Evolutionary conservation across 768 basidiomycete genomes (phyloP).

Genomic region (Rhodotorula babjevae): DNA sequence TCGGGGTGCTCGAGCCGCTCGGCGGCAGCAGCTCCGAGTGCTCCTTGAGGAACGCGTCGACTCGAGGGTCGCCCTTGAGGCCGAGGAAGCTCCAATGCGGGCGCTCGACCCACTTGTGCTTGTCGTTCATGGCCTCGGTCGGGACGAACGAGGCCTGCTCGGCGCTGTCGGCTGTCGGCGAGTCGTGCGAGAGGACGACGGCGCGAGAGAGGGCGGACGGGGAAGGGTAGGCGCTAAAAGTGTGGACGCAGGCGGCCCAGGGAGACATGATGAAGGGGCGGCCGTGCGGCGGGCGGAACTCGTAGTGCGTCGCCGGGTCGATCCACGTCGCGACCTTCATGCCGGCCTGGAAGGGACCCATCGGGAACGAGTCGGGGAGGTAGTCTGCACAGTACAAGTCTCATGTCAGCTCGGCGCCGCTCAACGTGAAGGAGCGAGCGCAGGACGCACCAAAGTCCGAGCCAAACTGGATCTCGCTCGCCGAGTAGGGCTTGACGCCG

Average conservation of each 20-base stretch:
- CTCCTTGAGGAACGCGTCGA: slow-evolving; percentile 17
- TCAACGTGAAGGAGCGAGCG: fast-evolving
- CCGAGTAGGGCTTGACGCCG: slow-evolving; percentile 33
- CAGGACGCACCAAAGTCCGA: slow-evolving; percentile 32
- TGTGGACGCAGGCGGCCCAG: slow-evolving; percentile 40
- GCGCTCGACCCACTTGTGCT: slow-evolving; percentile 16
- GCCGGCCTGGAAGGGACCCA: slow-evolving; percentile 38
- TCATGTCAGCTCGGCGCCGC: too few relatives aligned
- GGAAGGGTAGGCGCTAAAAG: slow-evolving; percentile 31
- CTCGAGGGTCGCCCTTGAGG: slow-evolving; percentile 4
- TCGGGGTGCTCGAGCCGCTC: not conserved
- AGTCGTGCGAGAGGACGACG: slow-evolving; percentile 17
- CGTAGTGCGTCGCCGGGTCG: slow-evolving; percentile 38
- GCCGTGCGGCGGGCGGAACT: slow-evolving; percentile 26
- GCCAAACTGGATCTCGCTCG: slow-evolving; percentile 39
- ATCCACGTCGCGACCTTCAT: slow-evolving; percentile 37
- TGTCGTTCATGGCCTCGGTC: slow-evolving; percentile 18
- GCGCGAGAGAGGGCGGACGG: slow-evolving; percentile 17
- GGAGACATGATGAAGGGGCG: slow-evolving; percentile 42
- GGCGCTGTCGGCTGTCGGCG: slow-evolving; percentile 6
- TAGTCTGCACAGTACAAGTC: slow-evolving; percentile 12
- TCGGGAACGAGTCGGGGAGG: slow-evolving; percentile 39
- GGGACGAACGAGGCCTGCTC: slow-evolving; percentile 30
- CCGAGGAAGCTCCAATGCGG: slow-evolving; percentile 40
- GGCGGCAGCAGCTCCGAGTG: slow-evolving; percentile 13